Conservation (phyloP, 345 rosid species). For the Ailanthus altissimus region DNA sequence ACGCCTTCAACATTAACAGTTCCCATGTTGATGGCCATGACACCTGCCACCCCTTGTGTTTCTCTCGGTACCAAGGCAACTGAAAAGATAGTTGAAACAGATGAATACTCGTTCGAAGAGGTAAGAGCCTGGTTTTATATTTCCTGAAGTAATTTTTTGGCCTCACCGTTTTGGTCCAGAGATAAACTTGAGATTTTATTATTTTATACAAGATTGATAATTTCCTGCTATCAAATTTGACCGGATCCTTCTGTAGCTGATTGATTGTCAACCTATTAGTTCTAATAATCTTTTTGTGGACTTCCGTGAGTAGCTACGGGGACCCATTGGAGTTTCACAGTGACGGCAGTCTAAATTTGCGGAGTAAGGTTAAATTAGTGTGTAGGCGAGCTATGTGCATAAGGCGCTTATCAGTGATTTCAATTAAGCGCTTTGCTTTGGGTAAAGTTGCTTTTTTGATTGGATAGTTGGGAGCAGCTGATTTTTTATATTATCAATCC, state of each 20-base stretch:
- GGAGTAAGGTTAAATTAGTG: too few relatives aligned
- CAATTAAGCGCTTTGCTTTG: too few relatives aligned
- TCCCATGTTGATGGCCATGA: slow-evolving; percentile 57
- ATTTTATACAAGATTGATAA: neutral
- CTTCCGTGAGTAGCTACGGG: too few relatives aligned
- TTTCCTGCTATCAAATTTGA: neutral
- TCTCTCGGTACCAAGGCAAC: slow-evolving; percentile 16
- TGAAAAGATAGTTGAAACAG: slow-evolving; percentile 15
- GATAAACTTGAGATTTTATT: too few relatives aligned
- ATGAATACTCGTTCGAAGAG: slow-evolving; percentile 54
- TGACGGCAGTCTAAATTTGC: neutral
- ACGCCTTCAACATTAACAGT: slow-evolving; percentile 52
- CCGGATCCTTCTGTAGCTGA: neutral
- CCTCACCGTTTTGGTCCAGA: too few relatives aligned
- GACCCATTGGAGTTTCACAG: neutral
- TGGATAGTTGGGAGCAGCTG: neutral
- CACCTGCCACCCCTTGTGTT: slow-evolving; percentile 56
- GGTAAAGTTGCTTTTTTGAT: neutral
- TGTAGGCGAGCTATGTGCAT: too few relatives aligned
- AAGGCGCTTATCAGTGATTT: too few relatives aligned
- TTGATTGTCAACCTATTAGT: neutral
- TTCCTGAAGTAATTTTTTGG: neutral
- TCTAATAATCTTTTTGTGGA: neutral
- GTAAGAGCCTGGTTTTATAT: slow-evolving; percentile 37
- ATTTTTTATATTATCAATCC: neutral